phyloP scores from a whole-genome alignment of 768 basidiomycete genomes.

The Tylopilus sp. region DNA sequence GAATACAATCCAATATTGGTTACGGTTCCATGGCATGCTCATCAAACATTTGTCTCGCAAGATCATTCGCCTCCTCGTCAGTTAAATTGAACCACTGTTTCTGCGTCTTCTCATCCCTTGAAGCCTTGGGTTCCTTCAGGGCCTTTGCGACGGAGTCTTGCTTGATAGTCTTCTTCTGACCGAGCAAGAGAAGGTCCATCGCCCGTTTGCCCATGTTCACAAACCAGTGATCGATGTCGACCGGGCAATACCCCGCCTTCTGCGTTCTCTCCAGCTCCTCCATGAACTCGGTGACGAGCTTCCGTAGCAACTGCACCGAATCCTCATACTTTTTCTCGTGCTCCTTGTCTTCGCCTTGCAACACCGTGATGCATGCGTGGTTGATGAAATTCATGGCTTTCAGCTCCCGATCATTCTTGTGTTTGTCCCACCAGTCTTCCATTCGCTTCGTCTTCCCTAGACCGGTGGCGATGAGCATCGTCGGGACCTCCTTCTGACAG shows the following conservation, averaged over 20 bases:
- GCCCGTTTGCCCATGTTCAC: conserved; percentile 9
- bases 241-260: conserved; percentile 6
- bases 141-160: conserved; percentile 9
- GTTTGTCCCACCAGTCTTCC: conserved; percentile 34
- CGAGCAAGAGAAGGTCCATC: conserved; percentile 14
- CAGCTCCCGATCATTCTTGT: conserved; percentile 12
- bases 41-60: conserved; percentile 15
- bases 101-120: conserved; percentile 9
- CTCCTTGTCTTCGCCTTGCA: conserved; percentile 17
- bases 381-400: conserved; percentile 6
- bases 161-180: conserved; percentile 6
- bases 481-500: conserved; percentile 34
- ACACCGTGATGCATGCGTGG: conserved; percentile 31
- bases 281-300: conserved; percentile 14
- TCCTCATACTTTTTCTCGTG: conserved; percentile 16
- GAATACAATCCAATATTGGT: background rate
- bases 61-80: conserved; percentile 5
- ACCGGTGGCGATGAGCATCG: conserved; percentile 36
- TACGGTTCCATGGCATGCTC: conserved; percentile 6
- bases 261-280: background rate
- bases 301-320: conserved; percentile 12
- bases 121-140: conserved; percentile 11
- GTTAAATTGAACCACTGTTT: conserved; percentile 10
- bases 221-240: conserved; percentile 15
- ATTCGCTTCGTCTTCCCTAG: conserved; percentile 32